phyloP scores from a whole-genome alignment of 176 grass and related monocot species.

The Tillandsia leiboldiana region DNA sequence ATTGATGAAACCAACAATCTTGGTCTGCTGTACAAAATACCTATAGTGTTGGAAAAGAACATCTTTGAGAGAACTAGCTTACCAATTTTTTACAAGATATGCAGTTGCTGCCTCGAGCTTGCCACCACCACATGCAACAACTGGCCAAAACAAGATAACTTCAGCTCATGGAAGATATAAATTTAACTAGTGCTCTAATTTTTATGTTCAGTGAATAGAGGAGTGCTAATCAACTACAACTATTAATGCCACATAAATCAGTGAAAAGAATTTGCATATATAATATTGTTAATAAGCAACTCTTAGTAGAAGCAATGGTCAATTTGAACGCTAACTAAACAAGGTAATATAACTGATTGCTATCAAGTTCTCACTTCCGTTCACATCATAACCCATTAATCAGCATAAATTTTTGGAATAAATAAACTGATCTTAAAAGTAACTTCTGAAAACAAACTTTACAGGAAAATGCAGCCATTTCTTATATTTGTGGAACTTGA shows the following conservation, averaged over 20 bases:
- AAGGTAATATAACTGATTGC: neutral
- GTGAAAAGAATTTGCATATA: neutral
- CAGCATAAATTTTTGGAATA: too few relatives aligned
- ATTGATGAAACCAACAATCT: too few relatives aligned
- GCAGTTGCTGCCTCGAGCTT: neutral
- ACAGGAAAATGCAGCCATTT: too few relatives aligned
- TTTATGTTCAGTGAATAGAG: neutral
- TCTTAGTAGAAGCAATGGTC: neutral
- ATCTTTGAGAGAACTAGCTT: neutral
- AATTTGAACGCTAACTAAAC: neutral
- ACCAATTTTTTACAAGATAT: neutral
- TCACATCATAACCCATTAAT: too few relatives aligned
- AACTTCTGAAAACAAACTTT: too few relatives aligned
- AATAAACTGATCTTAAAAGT: too few relatives aligned
- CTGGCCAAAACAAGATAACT: neutral
- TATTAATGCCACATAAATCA: neutral
- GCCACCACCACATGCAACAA: constrained; percentile 3
- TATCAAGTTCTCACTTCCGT: neutral
- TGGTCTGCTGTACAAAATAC: too few relatives aligned
- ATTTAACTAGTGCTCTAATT: neutral
- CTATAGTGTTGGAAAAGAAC: too few relatives aligned
- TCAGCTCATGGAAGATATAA: constrained; percentile 2
- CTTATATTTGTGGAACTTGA: too few relatives aligned
- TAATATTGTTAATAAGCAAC: neutral
- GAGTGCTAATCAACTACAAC: neutral